phyloP scores from a whole-genome alignment of 1,139 yeast genomes.

The Debaryomyces nepalensis region DNA sequence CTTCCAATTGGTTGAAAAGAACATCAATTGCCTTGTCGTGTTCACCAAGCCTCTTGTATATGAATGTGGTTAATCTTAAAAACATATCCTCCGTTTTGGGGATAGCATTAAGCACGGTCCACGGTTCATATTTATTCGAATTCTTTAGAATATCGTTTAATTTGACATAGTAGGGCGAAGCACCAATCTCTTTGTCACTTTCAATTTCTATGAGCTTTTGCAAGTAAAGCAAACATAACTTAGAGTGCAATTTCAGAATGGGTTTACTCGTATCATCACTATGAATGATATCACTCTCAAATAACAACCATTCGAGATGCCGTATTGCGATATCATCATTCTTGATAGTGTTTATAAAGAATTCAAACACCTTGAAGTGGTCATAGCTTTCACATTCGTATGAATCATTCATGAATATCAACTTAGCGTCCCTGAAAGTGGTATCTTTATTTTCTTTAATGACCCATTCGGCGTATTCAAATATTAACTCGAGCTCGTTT shows the following conservation, averaged over 20 bases:
- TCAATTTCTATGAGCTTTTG: slow-evolving; percentile 29
- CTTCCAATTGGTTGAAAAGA: slow-evolving; percentile 60
- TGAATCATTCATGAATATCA: slow-evolving; percentile 70
- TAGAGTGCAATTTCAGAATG: slow-evolving; percentile 49
- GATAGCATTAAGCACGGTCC: slow-evolving; percentile 44
- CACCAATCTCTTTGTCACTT: slow-evolving; percentile 19
- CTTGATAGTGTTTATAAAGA: slow-evolving; percentile 36
- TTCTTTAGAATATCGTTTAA: slow-evolving; percentile 41
- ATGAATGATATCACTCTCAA: slow-evolving; percentile 50
- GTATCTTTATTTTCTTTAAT: slow-evolving; percentile 33
- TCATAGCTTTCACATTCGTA: slow-evolving; percentile 66
- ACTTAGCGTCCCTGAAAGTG: slow-evolving; percentile 44
- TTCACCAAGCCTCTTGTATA: slow-evolving; percentile 62
- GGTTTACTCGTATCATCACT: slow-evolving; percentile 36
- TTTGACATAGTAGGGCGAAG: slow-evolving; percentile 33
- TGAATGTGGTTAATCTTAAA: slow-evolving; percentile 55
- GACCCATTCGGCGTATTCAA: slow-evolving; percentile 64
- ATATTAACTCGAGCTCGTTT: slow-evolving; percentile 55
- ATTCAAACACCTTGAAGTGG: slow-evolving; percentile 54
- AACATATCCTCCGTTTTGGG: slow-evolving; percentile 42
- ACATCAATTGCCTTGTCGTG: slow-evolving; percentile 71
- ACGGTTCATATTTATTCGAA: slow-evolving; percentile 49
- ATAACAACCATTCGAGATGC: slow-evolving; percentile 64
- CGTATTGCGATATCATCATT: slow-evolving; percentile 43
- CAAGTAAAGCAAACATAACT: slow-evolving; percentile 62